These are phyloP conservation scores for Clonostachys rosea DNA, from an alignment of 2,329 filamentous ascomycete genomes.

Conservation along the genomic window DNA sequence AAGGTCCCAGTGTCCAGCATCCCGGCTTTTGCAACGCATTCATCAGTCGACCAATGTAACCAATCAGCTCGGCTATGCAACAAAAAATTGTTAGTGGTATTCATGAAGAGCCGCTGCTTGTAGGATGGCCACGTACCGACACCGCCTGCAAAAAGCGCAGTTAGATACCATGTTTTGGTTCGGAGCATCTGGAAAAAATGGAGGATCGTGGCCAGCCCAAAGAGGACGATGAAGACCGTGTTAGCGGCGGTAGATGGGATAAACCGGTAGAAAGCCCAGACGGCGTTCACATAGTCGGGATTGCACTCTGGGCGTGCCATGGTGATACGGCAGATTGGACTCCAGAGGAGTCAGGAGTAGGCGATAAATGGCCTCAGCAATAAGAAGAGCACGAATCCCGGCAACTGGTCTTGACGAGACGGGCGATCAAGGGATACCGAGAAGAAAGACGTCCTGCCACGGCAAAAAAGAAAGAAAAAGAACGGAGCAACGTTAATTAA, in stretches of 20 bases:
- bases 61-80: constrained; percentile 16
- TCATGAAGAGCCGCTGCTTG: not conserved
- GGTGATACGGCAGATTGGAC: not conserved
- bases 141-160: constrained; percentile 13
- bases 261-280: constrained; percentile 14
- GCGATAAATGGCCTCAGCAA: not conserved
- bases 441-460: too few species aligned
- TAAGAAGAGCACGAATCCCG: not conserved
- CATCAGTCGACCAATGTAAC: constrained; percentile 19
- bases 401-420: too few species aligned
- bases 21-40: constrained; percentile 11
- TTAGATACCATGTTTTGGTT: constrained; percentile 16
- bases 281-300: constrained; percentile 12
- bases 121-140: constrained; percentile 6
- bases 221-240: constrained; percentile 12
- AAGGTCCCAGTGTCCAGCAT: constrained; percentile 12
- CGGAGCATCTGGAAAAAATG: constrained; percentile 13
- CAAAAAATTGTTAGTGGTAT: not conserved
- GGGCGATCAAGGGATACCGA: too few species aligned
- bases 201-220: constrained; percentile 10
- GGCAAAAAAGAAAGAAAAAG: too few species aligned
- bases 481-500: too few species aligned
- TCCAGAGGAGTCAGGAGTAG: not conserved
- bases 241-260: constrained; percentile 3
- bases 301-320: constrained; percentile 8